Conservation (phyloP, 2,329 filamentous ascomycete genomes). For the Diaporthe vaccinii region DNA sequence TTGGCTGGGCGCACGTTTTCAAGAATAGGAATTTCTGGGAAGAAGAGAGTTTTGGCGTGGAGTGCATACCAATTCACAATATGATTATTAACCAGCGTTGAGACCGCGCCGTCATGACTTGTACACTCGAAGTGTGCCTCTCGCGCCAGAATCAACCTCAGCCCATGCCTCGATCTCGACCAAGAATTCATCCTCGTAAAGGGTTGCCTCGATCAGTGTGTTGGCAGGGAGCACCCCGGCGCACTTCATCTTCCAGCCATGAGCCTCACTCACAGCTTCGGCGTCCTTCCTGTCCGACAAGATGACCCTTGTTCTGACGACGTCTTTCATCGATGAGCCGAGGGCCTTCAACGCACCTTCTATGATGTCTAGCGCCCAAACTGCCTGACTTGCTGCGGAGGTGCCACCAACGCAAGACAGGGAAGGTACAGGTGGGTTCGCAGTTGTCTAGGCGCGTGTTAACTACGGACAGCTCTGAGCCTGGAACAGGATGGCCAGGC, state of each 20-base stretch:
- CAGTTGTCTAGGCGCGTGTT: slow-evolving; percentile 45
- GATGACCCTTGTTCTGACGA: slow-evolving; percentile 48
- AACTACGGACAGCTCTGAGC: not conserved
- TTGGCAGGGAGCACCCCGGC: slow-evolving; percentile 44
- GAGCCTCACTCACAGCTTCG: slow-evolving; percentile 47
- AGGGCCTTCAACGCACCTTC: slow-evolving; percentile 45
- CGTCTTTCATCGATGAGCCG: slow-evolving; percentile 46
- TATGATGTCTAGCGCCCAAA: slow-evolving; percentile 49
- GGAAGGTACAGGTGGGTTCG: slow-evolving; percentile 44
- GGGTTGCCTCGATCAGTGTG: slow-evolving; percentile 40
- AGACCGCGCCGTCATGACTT: not conserved
- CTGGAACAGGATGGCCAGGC: too few species aligned
- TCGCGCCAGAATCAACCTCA: slow-evolving; percentile 42
- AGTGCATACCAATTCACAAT: not conserved
- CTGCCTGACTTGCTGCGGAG: slow-evolving; percentile 47
- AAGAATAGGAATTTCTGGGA: too few species aligned
- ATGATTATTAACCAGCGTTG: not conserved
- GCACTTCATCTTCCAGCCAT: slow-evolving; percentile 48
- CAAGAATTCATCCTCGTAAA: slow-evolving; percentile 41
- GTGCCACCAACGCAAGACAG: slow-evolving; percentile 44
- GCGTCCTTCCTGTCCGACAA: slow-evolving; percentile 45
- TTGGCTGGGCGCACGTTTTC: not conserved
- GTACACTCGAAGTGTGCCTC: slow-evolving; percentile 22
- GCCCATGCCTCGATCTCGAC: slow-evolving; percentile 45
- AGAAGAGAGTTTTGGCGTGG: not conserved